Evolutionary conservation across 2,329 filamentous ascomycete genomes (phyloP), one percentile per base, ranked within the genome.

Genomic region (Bipolaris zeicola): DNA sequence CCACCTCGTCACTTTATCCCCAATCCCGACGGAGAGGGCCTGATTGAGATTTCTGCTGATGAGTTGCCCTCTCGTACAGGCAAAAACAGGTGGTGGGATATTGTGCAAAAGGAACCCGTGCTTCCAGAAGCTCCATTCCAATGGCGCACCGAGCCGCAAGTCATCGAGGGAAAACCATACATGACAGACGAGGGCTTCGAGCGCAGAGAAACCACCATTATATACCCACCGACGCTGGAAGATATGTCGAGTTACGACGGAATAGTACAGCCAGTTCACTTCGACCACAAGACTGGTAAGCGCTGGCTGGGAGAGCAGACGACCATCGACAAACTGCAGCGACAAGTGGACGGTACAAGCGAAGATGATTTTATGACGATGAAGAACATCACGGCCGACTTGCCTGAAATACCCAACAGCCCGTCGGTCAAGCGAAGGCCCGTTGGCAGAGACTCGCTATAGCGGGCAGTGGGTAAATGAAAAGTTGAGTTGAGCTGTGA

Each of bases 1-100:
- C 82, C 83, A 1, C 72, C 83, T 0, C 78, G 80, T 10, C 83
- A 85, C 65, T 85, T 82, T 68, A 72, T 81, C 2, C 78, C 76
- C 4, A 62, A 71, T 14, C 64, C 73, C 3, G 65, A 71, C 2
- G 63, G 68, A 0, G 60, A 72, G 6, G 72, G 72, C 1, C 71
- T 82, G 6, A 68, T 76, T 13, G 81, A 84, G 60, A 78, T 85
- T 6, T 71, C 78, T 1, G 80, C 75, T n/a, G 70, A 74, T 6
- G 65, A 78, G 37, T 59, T 81, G 1, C 78, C 78, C 0, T 69
- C 71, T 8, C 67, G 65, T 28, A 70, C 67, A 6, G 69, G 65
- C 5, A 50, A 62, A 2, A 67, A 71, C 26, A 67, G 71, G 39
- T 60, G 64, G 54, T 73, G 71, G 71, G 65, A 63, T 7, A 66